These are phyloP conservation scores for Tolypocladium ophioglossoides DNA, from an alignment of 2,329 filamentous ascomycete genomes.

Conservation along the genomic window DNA sequence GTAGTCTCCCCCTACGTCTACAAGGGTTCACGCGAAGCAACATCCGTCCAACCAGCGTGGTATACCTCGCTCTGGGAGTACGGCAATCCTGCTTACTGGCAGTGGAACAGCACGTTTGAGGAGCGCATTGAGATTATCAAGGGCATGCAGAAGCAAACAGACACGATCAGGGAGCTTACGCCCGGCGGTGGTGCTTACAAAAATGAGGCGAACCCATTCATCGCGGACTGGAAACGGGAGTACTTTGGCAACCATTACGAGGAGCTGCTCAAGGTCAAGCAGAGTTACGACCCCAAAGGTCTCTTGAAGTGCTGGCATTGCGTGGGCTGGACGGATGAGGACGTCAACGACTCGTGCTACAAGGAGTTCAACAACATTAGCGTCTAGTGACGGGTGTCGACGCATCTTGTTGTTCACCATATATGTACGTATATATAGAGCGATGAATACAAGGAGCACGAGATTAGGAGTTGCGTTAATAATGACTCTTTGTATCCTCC, in stretches of 20 bases:
- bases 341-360: neutral
- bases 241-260: slow-evolving; percentile 19
- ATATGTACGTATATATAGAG: neutral
- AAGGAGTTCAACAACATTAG: neutral
- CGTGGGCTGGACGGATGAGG: slow-evolving; percentile 4
- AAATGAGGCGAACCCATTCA: slow-evolving; percentile 18
- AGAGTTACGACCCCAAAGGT: slow-evolving; percentile 30
- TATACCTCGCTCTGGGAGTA: slow-evolving; percentile 9
- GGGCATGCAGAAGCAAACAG: slow-evolving; percentile 4
- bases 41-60: slow-evolving; percentile 7
- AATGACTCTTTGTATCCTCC: no score
- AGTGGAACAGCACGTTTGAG: slow-evolving; percentile 7
- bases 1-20: slow-evolving; percentile 5
- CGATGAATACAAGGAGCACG: no score
- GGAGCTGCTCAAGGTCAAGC: slow-evolving; percentile 30
- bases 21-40: neutral
- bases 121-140: slow-evolving; percentile 8
- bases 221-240: slow-evolving; percentile 13
- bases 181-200: slow-evolving; percentile 13
- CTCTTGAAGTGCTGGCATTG: slow-evolving; percentile 20
- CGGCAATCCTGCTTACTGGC: slow-evolving; percentile 3
- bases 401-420: neutral
- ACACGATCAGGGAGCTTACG: slow-evolving; percentile 5
- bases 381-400: neutral
- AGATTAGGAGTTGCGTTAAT: no score